Base-by-base conservation (phyloP, 257 asterid genomes). In the Forsythia suspensa region DNA sequence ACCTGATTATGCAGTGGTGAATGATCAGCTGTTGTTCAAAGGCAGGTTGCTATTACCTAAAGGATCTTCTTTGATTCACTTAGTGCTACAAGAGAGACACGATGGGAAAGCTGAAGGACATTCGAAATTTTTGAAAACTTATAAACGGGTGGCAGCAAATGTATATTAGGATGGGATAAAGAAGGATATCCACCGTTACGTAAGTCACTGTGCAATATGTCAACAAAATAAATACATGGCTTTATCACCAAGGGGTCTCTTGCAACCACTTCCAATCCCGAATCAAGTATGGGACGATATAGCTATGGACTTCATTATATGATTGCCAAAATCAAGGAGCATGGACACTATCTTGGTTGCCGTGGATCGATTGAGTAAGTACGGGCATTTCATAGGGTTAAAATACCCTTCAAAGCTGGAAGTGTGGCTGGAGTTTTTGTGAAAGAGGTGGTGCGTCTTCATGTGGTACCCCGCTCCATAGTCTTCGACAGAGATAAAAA, bases 381-480 rank as follows among this genome's bases (percentile, higher is more conserved):
- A 41, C 29, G 61, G 59, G 3, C 73, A 63, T 24, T 76, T 76
- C 8, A 11, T 61, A n/a, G 20, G 61, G 1, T 9, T 44, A n/a
- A 8, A 11, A 10, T 65, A 72, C 2, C 76, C 41, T 72, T 7
- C 2, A 42, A 21, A 16, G 76, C 41, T 1, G 0, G 3, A 3
- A 7, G 5, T 1, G 76, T 72, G 34, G 34, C 2, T 29, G 34
- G 34, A 29, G 34, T 29, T 29, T 24, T 29, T 29, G 34, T 29
- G 34, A 29, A 29, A 1, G 6, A n/a, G 2, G 51, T 70, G 1
- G 34, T 39, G 3, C 5, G 24, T 0, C 15, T 78, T 0, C 81
- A 78, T 78, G 81, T 77, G 1, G 2, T 78, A 1, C 77, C 77
- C 3, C 38, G 18, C 8, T 12, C 71, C 2, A 72, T 71, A 5